Base-by-base conservation (phyloP, 2,329 filamentous ascomycete species). In the Thelonectria olida region DNA sequence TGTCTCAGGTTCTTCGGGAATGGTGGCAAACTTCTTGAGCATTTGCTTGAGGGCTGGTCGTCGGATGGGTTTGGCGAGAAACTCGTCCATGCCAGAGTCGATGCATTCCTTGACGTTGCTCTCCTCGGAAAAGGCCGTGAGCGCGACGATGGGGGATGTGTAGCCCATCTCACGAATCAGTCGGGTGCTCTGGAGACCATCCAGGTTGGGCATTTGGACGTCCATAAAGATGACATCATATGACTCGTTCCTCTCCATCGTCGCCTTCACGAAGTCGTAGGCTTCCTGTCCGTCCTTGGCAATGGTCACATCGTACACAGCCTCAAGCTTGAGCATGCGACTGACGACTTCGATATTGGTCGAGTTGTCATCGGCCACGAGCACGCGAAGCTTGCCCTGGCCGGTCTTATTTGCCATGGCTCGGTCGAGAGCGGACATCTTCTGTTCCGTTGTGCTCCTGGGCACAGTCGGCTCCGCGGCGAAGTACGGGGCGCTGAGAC, bases 171-270 rank as follows among this genome's bases (percentile, higher is more conserved):
- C 83, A 7, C 94, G 88, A 69, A 97, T 97, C 31, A 96, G 81
- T 9, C 90, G 86, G 1, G 94, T 97, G 47, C 91, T 94, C 74
- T 97, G 90, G 22, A 97, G 80, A 2, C 94, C 94, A 72, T 97
- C 93, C 13, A 97, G 85, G 64, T 96, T 96, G 4, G 94, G 94
- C 94, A 97, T 97, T 78, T 92, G 92, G 7, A 97, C 90, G 71
- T 97, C 94, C 94, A 97, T 97, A 73, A 97, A 96, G 64, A 97
- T 95, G 23, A 97, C 83, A 68, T 97, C 92, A 73, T 95, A 97
- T 2, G 85, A 85, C 55, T 85, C 83, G 53, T 89, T 85, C 25
- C 85, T 85, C 50, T 89, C 87, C 91, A 97, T 96, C 65, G 89
- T 91, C 15, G 88, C 88, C 74, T 93, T 94, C 66, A 97, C 93